Evolutionary conservation across 371 early-diverging fungal genomes (phyloP), one percentile per base, ranked within the genome.

Genomic region (Mortierella sp.): DNA sequence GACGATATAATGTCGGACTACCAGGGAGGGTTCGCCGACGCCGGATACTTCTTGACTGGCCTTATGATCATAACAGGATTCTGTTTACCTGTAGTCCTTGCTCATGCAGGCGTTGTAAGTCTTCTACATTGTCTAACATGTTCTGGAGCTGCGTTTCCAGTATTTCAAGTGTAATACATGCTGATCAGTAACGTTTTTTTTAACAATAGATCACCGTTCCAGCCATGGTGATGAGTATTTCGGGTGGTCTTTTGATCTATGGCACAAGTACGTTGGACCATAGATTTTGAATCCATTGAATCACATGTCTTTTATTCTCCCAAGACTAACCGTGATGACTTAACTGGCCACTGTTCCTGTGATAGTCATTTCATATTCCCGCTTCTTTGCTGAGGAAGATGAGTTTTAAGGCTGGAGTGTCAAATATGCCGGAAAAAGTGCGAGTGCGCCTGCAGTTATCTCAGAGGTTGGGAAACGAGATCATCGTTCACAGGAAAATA

Each of bases 1-100:
- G 89, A 93, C 43, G 91, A 92, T 66, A 75, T 92, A 39, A 81
- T 92, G 81, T 90, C 92, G 5, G 95, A 92, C 53, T 90, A 88
- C 34, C 87, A 88, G 78, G 88, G 87, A 67, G 93, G 92, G 4
- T 76, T 91, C 49, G 82, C 91, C 11, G 97, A 97, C 64, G 89
- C 93, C 30, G 97, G 97, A 44, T 93, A 94, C 72, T 97, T 97
- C 70, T 80, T 95, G 53, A 97, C 97, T n/a, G 89, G 92, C 52
- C 87, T 96, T 64, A 89, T 96, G 73, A 89, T 96, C 30, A 90
- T 95, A 2, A 93, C 95, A n/a, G 97, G 96, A 31, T 89, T 96
- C 60, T 94, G 93, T 56, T 73, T 94, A 53, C 93, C 94, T 4
- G 72, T 90, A 50, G 92, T 91, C 15, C 82, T 93, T 14, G 88